Conservation (phyloP, 2,329 filamentous ascomycete genomes). For the Pseudocercospora cruenta region DNA sequence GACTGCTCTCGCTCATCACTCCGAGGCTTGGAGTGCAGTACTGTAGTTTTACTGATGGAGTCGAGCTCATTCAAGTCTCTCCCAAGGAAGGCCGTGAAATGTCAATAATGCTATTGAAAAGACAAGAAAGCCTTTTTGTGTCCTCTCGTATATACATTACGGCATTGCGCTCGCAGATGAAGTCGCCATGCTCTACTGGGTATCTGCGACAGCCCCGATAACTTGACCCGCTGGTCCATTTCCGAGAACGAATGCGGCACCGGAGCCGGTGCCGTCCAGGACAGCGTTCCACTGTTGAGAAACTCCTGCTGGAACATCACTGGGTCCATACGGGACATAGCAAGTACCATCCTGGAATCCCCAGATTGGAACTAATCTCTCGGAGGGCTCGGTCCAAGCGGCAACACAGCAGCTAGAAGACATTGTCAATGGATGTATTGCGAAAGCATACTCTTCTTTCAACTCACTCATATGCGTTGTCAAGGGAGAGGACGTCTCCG, state of each 20-base stretch:
- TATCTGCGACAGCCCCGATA: not conserved
- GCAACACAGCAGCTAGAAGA: not conserved
- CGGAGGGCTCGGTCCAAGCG: not conserved
- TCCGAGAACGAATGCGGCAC: not conserved
- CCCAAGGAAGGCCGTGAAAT: not conserved
- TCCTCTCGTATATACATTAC: not conserved
- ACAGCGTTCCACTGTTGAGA: not conserved
- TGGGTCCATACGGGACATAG: not conserved
- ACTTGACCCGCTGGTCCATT: not conserved
- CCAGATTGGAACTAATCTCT: not conserved
- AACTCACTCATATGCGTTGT: not conserved
- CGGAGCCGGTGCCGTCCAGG: not conserved
- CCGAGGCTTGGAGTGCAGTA: no score
- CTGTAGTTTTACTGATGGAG: no score
- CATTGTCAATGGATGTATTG: not conserved
- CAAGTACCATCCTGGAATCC: not conserved
- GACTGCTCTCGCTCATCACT: no score
- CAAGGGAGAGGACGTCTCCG: not conserved
- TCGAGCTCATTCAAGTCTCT: not conserved
- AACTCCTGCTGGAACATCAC: not conserved
- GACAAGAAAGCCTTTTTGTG: not conserved
- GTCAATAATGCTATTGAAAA: not conserved
- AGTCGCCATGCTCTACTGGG: not conserved
- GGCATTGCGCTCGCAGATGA: not conserved
- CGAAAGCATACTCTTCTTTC: no score